Evolutionary conservation across 768 basidiomycete species (phyloP).

Genomic region (Suillus decipiens): DNA sequence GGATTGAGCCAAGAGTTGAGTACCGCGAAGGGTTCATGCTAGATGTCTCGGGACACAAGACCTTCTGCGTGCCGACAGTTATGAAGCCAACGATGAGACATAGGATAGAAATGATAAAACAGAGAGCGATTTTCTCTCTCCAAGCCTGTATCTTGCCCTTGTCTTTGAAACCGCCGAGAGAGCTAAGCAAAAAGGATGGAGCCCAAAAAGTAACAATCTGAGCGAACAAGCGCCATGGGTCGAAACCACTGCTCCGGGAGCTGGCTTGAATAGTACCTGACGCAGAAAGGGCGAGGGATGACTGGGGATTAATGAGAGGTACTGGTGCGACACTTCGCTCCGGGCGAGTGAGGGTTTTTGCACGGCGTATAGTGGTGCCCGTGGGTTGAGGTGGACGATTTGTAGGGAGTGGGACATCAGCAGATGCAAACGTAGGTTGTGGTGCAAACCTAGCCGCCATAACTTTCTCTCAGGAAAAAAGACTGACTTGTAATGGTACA

Average conservation of each 20-base stretch:
- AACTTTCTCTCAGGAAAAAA: neutral
- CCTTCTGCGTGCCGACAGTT: conserved; percentile 92
- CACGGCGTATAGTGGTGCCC: conserved; percentile 71
- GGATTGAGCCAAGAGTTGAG: conserved; percentile 53
- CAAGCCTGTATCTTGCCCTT: conserved; percentile 82
- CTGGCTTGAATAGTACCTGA: conserved; percentile 40
- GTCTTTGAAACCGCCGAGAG: conserved; percentile 81
- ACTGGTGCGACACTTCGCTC: conserved; percentile 93
- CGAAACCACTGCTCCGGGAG: conserved; percentile 33
- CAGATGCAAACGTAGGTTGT: conserved; percentile 24
- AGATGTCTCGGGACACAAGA: conserved; percentile 75
- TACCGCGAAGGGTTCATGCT: conserved; percentile 45
- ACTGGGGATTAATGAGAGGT: conserved; percentile 88
- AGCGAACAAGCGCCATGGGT: conserved; percentile 83
- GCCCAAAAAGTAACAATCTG: conserved; percentile 89
- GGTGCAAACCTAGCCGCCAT: conserved; percentile 27
- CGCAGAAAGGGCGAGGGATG: conserved; percentile 39
- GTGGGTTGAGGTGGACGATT: conserved; percentile 50
- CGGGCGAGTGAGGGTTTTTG: conserved; percentile 95
- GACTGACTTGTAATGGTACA: neutral
- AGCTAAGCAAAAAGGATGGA: conserved; percentile 71
- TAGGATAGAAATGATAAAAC: conserved; percentile 78
- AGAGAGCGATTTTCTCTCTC: conserved; percentile 96
- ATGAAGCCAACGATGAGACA: conserved; percentile 86
- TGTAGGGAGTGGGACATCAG: conserved; percentile 72